Evolutionary conservation across 2,329 filamentous ascomycete species (phyloP), one percentile per base, ranked within the genome.

Genomic region (Cladosporium sp.): DNA sequence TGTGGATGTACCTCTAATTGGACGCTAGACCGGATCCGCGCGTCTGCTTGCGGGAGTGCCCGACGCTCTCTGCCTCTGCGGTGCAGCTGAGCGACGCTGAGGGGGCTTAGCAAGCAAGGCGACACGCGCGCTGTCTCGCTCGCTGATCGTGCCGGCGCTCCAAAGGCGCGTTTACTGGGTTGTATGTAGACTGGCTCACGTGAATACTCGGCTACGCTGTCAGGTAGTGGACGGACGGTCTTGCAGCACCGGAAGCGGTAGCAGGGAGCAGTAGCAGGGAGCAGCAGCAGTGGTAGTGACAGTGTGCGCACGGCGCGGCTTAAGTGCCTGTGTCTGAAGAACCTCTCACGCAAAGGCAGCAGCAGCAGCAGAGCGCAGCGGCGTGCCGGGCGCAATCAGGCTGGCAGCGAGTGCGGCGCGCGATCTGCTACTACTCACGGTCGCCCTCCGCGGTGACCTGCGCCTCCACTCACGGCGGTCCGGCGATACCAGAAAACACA

Each of bases 291-390:
- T 28, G 31, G 46, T 43, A 43, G 40, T 50, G 49, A 46, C 42
- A 45, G 43, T 52, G 42, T 52, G 43, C 28, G 41, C 49, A 52
- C 49, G 37, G 43, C 41, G 43, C 41, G 49, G 49, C 49, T 52
- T 52, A 52, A 46, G 28, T 52, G 42, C 49, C 49, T 46, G 43
- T 52, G 42, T 52, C 42, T 52, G 49, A 28, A 14, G 14, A 43
- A 35, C 48, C 32, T 43, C 40, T 49, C 45, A 49, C 38, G 38
- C 46, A 31, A 28, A 28, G 18, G 35, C 46, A 49, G 28, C 42
- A 43, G 19, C 8, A 43, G 40, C 10, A 16, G 16, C 10, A 16
- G 14, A 43, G 19, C 10, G 14, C 10, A 14, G 13, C 11, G 13
- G 49, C 31, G 33, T 43, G 43, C 42, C 48, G 48, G 48, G 48